Evolutionary conservation across 2,329 filamentous ascomycete genomes (phyloP).

Genomic region (Cladosporium velox): DNA sequence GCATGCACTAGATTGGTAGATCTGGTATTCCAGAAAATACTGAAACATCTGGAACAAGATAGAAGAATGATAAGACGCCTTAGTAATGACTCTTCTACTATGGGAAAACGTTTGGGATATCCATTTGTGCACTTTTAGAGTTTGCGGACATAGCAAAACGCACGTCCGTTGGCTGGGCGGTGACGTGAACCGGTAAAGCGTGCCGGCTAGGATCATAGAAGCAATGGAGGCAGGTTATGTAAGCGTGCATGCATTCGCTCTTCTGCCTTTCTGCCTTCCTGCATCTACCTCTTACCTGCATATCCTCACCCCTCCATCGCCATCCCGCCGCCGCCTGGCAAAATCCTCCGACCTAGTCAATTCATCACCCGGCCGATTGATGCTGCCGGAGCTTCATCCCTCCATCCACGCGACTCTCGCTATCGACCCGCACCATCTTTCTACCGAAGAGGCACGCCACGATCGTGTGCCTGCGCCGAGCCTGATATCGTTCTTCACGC

Average conservation of each 20-base stretch:
- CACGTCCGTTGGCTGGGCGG: constrained; percentile 2
- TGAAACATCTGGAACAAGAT: neutral
- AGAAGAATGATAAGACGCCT: neutral
- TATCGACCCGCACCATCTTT: constrained; percentile 1
- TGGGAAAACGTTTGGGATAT: neutral
- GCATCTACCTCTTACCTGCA: neutral
- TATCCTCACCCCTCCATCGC: constrained; percentile 3
- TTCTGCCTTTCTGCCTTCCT: constrained; percentile 12
- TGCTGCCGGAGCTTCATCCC: neutral
- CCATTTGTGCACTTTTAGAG: neutral
- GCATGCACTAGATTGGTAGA: neutral
- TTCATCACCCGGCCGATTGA: neutral
- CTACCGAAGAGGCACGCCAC: constrained; percentile 13
- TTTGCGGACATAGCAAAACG: neutral
- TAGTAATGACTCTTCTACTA: neutral
- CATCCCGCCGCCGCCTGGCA: neutral
- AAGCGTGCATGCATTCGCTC: neutral
- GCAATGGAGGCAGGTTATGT: neutral
- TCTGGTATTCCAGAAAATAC: too few relatives aligned
- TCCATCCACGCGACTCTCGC: constrained; percentile 6
- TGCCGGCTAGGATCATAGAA: constrained; percentile 3
- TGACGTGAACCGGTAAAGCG: constrained; percentile 10
- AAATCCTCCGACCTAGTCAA: neutral
- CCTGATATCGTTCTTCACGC: neutral
- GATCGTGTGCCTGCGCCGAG: neutral